Conservation (phyloP, 306 rosid genomes). For the Lathyrus tuberosus region DNA sequence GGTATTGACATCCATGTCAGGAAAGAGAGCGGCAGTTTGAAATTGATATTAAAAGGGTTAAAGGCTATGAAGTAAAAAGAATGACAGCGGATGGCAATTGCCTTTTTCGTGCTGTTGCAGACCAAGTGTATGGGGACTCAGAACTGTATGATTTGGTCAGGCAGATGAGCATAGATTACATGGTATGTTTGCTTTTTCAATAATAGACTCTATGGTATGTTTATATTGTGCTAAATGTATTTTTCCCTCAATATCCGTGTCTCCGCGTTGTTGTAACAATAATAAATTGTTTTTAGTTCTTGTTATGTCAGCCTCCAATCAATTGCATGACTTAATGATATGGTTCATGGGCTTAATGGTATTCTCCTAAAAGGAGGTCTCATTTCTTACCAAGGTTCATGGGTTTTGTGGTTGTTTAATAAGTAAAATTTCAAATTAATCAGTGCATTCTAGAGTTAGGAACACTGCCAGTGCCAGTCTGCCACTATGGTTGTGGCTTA, state of each 20-base stretch:
- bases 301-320: constrained; percentile 3
- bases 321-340: constrained; percentile 14
- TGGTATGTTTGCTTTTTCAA: constrained; percentile 55
- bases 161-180: constrained; percentile 91
- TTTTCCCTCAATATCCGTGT: not conserved
- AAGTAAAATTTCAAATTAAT: not conserved
- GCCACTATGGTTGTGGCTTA: constrained; percentile 4
- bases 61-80: constrained; percentile 84
- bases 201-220: constrained; percentile 86
- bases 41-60: constrained; percentile 76
- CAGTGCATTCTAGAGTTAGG: not conserved
- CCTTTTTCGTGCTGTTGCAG: constrained; percentile 95
- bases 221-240: constrained; percentile 5
- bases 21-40: constrained; percentile 94
- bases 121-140: constrained; percentile 95
- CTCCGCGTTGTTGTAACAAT: not conserved
- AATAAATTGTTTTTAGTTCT: constrained; percentile 9
- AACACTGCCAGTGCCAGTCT: not conserved
- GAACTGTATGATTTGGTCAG: constrained; percentile 76
- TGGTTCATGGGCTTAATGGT: constrained; percentile 1
- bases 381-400: not conserved
- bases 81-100: constrained; percentile 98
- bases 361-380: constrained; percentile 7
- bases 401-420: not conserved
- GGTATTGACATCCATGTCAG: constrained; percentile 49